These are phyloP conservation scores for Mucuna pruriens DNA, from an alignment of 306 rosid species.

Conservation along the genomic window DNA sequence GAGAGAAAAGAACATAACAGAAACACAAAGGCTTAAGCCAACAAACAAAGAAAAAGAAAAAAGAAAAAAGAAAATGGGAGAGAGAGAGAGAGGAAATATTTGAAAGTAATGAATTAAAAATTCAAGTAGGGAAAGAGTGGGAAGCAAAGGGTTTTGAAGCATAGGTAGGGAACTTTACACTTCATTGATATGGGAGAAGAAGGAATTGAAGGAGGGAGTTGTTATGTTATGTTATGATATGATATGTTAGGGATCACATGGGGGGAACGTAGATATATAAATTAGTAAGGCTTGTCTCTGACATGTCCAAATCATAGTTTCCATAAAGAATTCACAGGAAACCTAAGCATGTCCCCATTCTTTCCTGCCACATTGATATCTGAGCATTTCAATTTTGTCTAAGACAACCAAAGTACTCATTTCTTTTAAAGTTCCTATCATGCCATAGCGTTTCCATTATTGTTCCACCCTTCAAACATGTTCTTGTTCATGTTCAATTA, in stretches of 20 bases:
- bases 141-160: slow-evolving; percentile 41
- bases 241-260: slow-evolving; percentile 69
- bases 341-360: slow-evolving; percentile 66
- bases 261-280: slow-evolving; percentile 50
- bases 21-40: slow-evolving; percentile 44
- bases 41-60: slow-evolving; percentile 33
- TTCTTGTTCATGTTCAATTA: slow-evolving; percentile 48
- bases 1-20: slow-evolving; percentile 69
- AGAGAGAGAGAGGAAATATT: slow-evolving; percentile 16
- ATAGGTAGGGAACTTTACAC: slow-evolving; percentile 58
- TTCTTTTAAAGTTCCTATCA: slow-evolving; percentile 39
- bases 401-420: slow-evolving; percentile 34
- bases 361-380: slow-evolving; percentile 39
- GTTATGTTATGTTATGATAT: slow-evolving; percentile 24
- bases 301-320: slow-evolving; percentile 81
- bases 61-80: background rate
- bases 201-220: slow-evolving; percentile 23
- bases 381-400: slow-evolving; percentile 48
- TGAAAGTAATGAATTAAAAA: slow-evolving; percentile 39
- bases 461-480: slow-evolving; percentile 45
- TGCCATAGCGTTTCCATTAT: slow-evolving; percentile 44
- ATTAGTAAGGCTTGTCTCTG: slow-evolving; percentile 48
- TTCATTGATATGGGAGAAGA: slow-evolving; percentile 40
- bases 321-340: slow-evolving; percentile 54
- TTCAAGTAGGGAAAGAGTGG: slow-evolving; percentile 30